Base-by-base conservation (phyloP, 306 rosid genomes). In the Datisca glomerata region DNA sequence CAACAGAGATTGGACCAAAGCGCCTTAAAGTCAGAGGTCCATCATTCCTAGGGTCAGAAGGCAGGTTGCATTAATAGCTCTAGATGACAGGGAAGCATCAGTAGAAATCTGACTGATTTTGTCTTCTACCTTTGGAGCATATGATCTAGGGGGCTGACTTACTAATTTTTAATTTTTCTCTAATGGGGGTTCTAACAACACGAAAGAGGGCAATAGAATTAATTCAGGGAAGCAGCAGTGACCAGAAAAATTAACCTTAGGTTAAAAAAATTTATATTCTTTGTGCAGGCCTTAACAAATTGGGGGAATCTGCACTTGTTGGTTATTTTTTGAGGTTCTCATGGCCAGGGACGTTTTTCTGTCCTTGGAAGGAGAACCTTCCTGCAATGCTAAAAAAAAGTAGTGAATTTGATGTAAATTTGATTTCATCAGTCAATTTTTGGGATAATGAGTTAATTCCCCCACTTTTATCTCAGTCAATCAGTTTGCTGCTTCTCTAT, bases 281-380 rank as follows among this genome's bases (percentile, higher is more conserved):
- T 80, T 72, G 79, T 83, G 93, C 86, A 66, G 85, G 73, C 93
- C 93, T 72, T n/a, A n/a, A n/a, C 59, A 59, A 65, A 80, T 70
- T 89, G 57, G 79, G 81, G n/a, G 94, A 64, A 17, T 59, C 42
- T 65, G 86, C 79, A 69, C 60, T 24, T 17, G 67, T 71, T 56
- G 84, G n/a, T 73, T 72, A 76, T 59, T 70, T 78, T 75, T 65
- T 74, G 56, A 63, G 83, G 83, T 70, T 76, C 78, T 70, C 57
- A n/a, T 14, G 67, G 73, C 83, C 66, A 56, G 62, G n/a, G 86
- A 91, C 44, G 56, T 77, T 83, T 82, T 77, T 76, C 72, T 56
- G 48, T 67, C 85, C 67, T 66, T 50, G 83, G 83, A 53, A 17
- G 80, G 69, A 45, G 79, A 75, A 74, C 76, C 80, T 59, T 68